Base-by-base conservation (phyloP, 306 rosid species). In the Cotoneaster glaucophyllus region DNA sequence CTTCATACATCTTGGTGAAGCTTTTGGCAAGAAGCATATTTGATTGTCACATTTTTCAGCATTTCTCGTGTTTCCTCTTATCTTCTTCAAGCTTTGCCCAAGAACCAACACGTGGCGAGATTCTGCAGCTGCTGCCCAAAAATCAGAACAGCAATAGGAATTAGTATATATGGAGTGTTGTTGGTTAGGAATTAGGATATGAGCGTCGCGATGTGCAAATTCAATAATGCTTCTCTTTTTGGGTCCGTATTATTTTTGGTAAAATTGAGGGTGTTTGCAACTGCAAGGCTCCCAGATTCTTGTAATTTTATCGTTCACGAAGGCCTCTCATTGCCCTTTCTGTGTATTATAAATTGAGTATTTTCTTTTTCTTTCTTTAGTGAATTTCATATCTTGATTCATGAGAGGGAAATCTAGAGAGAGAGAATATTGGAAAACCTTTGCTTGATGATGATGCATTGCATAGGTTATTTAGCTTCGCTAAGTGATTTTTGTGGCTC, bases 261-360 rank as follows among this genome's bases (percentile, higher is more conserved):
- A 34, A 57, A 29, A 29, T 28, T 37, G 67, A 37, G 76, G 48
- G 43, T 37, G 67, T 39, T 50, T 61, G 44, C 69, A 26, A 62
- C 44, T 6, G 69, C 43, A 59, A 43, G 69, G 69, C 69, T 25
- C 77, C 41, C 58, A 18, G 77, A 74, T 15, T 74, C 61, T 73
- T 74, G 77, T 24, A 41, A 28, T 43, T 44, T 44, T 58, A 41
- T 26, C 77, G 18, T 18, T 32, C 29, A 11, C 2, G 69, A 61
- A 41, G 76, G 41, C 10, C 25, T 44, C 25, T 37, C 57, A 41
- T 18, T 73, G 77, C 26, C 67, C 41, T 17, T 10, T 37, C 25
- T 73, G 77, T 73, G 25, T 73, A 37, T 37, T 17, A 73, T 12
- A n/a, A 71, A 58, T 29, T 8, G 31, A 28, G 1, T 56, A 0